Conservation (phyloP, 352 stramenopile species). For the Phytophthora syringae region DNA sequence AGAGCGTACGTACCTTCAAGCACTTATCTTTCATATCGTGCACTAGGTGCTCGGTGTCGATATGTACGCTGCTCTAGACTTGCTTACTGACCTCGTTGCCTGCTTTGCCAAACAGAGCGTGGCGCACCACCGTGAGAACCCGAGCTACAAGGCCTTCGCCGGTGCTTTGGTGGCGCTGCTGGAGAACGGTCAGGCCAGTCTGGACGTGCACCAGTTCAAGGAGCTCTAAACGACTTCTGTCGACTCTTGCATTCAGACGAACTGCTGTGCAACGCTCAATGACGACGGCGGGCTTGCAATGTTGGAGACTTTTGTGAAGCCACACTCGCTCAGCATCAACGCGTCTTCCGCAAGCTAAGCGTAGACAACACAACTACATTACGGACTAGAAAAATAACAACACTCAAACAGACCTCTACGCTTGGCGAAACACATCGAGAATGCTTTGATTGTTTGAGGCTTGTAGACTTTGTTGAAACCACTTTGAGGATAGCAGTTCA, state of each 20-base stretch:
- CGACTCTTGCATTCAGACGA: not conserved
- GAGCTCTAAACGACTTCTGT: conserved; percentile 3
- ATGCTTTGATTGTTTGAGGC: no score
- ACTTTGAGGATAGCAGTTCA: no score
- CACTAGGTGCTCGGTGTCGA: not conserved
- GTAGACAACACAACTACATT: not conserved
- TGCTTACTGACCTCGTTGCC: not conserved
- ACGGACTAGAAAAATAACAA: not conserved
- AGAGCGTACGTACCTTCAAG: conserved; percentile 13
- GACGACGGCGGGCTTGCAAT: not conserved
- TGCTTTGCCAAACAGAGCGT: conserved; percentile 4
- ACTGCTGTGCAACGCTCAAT: not conserved
- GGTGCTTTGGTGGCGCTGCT: conserved; percentile 5
- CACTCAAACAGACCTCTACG: no score
- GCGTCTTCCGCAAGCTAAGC: no score
- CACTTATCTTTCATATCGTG: not conserved
- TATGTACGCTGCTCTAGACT: no score
- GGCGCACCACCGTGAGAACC: conserved; percentile 15
- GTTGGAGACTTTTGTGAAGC: not conserved
- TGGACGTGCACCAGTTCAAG: conserved; percentile 20
- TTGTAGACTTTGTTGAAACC: not conserved
- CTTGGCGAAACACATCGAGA: no score
- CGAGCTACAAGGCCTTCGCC: conserved; percentile 6
- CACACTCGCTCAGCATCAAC: not conserved
- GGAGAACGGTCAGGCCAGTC: conserved; percentile 13